These are phyloP conservation scores for Ensete ventricosum DNA, from an alignment of 176 grass and related monocot genomes.

Conservation along the genomic window DNA sequence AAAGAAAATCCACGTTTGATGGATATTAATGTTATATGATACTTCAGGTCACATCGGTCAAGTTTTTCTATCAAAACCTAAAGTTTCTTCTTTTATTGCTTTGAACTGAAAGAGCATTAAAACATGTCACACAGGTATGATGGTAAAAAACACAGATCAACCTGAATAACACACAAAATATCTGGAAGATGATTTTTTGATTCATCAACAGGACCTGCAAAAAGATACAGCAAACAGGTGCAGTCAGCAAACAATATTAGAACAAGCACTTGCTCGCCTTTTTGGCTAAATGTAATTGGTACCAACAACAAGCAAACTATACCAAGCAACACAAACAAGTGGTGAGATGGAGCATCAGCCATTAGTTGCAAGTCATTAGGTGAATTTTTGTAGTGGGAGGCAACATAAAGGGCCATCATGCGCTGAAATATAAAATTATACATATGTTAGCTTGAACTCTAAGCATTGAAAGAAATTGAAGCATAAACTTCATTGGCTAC, in stretches of 20 bases:
- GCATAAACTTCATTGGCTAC: constrained; percentile 17
- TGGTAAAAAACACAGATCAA: constrained; percentile 13
- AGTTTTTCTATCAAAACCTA: neutral
- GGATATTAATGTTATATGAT: neutral
- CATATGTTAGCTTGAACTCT: no score
- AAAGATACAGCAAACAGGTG: constrained; percentile 6
- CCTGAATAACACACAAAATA: constrained; percentile 97
- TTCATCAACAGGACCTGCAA: constrained; percentile 75
- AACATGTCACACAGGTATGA: neutral
- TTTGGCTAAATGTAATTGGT: neutral
- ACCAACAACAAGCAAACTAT: constrained; percentile 19
- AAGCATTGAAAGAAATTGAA: neutral
- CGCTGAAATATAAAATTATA: constrained; percentile 43
- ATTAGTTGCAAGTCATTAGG: constrained; percentile 99
- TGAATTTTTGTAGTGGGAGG: constrained; percentile 99
- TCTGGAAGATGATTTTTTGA: constrained; percentile 86
- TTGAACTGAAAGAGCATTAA: neutral
- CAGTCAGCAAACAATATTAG: constrained; percentile 16
- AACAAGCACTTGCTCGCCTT: neutral
- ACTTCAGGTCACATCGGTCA: neutral
- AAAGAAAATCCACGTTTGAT: neutral
- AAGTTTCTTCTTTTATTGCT: neutral
- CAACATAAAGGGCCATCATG: constrained; percentile 99
- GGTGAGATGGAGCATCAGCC: constrained; percentile 95
- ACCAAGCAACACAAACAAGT: constrained; percentile 97